Evolutionary conservation across 805 yeast genomes (phyloP).

Genomic region (Kregervanrija delftensis): DNA sequence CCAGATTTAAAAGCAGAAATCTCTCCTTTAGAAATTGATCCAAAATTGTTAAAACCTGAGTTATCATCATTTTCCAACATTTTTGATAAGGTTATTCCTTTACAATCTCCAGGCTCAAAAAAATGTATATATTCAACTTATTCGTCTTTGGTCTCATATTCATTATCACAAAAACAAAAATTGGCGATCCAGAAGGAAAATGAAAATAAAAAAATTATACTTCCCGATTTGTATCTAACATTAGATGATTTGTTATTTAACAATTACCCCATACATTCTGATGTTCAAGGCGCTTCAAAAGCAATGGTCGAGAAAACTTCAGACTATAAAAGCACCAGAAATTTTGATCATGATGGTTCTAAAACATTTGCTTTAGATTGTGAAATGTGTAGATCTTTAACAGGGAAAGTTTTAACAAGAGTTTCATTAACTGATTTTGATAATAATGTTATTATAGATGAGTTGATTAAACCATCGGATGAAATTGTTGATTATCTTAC

Average conservation of each 20-base stretch:
- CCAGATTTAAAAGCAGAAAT: constrained; percentile 7
- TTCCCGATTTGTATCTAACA: constrained; percentile 49
- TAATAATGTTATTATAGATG: constrained; percentile 57
- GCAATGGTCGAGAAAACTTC: constrained; percentile 14
- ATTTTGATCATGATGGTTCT: constrained; percentile 50
- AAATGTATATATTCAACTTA: constrained; percentile 46
- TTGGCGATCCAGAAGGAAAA: constrained; percentile 29
- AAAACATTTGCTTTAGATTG: constrained; percentile 82
- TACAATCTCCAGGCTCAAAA: constrained; percentile 61
- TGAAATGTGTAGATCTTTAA: constrained; percentile 74
- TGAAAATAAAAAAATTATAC: constrained; percentile 31
- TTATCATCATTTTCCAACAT: constrained; percentile 30
- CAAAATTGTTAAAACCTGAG: constrained; percentile 8
- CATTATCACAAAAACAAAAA: constrained; percentile 51
- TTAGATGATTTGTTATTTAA: constrained; percentile 40
- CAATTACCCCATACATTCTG: constrained; percentile 52
- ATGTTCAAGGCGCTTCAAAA: constrained; percentile 17
- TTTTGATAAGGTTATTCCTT: constrained; percentile 41
- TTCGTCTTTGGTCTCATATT: constrained; percentile 49
- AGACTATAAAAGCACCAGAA: constrained; percentile 47
- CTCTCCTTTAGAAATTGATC: constrained; percentile 9
- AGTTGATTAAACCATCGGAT: constrained; percentile 70
- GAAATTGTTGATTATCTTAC: constrained; percentile 78
- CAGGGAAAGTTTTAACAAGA: constrained; percentile 66
- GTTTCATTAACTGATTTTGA: constrained; percentile 66